A percentile compares a stretch with the other conserved stretches of the same genome.
These are phyloP conservation scores for Digitaria exilis DNA, from an alignment of 202 grass and related monocot genomes.

Conservation along the genomic window DNA sequence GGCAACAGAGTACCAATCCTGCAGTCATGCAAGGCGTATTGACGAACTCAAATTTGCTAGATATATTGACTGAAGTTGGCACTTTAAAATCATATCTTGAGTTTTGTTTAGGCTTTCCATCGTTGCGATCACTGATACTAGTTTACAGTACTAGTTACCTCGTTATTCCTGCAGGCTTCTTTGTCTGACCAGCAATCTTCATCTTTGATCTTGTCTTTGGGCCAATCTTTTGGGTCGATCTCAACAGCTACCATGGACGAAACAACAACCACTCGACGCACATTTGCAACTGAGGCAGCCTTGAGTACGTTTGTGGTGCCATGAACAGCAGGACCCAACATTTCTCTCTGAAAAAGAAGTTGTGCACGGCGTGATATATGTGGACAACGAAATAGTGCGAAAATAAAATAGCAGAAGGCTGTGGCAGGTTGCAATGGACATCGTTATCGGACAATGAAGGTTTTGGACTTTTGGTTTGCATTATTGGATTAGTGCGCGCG, in stretches of 20 bases:
- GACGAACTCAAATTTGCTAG: background rate
- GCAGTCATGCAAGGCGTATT: background rate
- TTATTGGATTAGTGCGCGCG: too few relatives aligned
- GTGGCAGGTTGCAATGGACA: background rate
- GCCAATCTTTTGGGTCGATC: slow-evolving; percentile 41
- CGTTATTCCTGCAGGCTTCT: slow-evolving; percentile 35
- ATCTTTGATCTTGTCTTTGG: slow-evolving; percentile 39
- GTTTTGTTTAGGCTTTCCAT: background rate
- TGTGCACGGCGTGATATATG: background rate
- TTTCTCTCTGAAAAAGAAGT: slow-evolving; percentile 30
- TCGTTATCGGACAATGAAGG: background rate
- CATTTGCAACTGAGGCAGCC: slow-evolving; percentile 19
- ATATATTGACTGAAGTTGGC: background rate
- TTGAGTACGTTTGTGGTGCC: slow-evolving; percentile 45
- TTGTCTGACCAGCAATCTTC: slow-evolving; percentile 51
- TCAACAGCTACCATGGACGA: slow-evolving; percentile 49
- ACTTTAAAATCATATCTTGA: background rate
- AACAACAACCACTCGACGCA: slow-evolving; percentile 3
- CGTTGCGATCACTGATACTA: too few relatives aligned
- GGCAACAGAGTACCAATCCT: slow-evolving; percentile 63
- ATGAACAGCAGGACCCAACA: slow-evolving; percentile 38
- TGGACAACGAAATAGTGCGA: background rate
- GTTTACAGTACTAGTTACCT: slow-evolving; percentile 17
- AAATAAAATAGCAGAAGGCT: background rate
- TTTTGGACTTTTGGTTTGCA: too few relatives aligned